A percentile compares a stretch with the other conserved stretches of the same genome.
These are phyloP conservation scores for Metschnikowia anglica DNA, from an alignment of 805 yeast genomes.

Conservation along the genomic window DNA sequence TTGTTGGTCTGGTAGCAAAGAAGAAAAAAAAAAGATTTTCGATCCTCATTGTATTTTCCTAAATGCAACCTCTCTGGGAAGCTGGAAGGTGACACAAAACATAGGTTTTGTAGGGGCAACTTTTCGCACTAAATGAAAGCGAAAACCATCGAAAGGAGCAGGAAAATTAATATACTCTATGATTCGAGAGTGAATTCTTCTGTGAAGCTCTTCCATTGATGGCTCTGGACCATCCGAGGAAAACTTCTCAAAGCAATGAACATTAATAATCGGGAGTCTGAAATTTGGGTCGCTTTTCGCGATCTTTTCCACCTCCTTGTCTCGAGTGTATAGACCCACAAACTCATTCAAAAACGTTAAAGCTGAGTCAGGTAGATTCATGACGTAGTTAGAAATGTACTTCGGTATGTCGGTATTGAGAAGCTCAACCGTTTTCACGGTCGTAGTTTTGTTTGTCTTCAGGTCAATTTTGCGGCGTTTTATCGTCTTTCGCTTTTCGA, in stretches of 20 bases:
- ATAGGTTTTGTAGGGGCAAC: slow-evolving; percentile 97
- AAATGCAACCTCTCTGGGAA: slow-evolving; percentile 70
- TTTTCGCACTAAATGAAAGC: slow-evolving; percentile 82
- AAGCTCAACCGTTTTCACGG: slow-evolving; percentile 20
- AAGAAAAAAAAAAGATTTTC: background rate
- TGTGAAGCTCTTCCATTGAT: slow-evolving; percentile 59
- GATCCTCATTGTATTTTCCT: slow-evolving; percentile 15
- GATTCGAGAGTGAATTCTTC: slow-evolving; percentile 57
- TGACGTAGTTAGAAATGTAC: slow-evolving; percentile 70
- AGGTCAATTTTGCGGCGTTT: slow-evolving; percentile 40
- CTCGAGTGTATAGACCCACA: slow-evolving; percentile 61
- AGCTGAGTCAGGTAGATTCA: slow-evolving; percentile 96
- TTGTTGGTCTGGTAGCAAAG: background rate
- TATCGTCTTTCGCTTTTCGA: slow-evolving; percentile 36
- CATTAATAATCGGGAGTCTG: slow-evolving; percentile 73
- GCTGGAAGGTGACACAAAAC: slow-evolving; percentile 80
- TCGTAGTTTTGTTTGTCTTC: slow-evolving; percentile 27
- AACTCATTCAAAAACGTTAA: slow-evolving; percentile 76
- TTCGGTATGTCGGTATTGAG: slow-evolving; percentile 47
- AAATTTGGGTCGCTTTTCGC: slow-evolving; percentile 44
- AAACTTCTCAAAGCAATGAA: slow-evolving; percentile 90
- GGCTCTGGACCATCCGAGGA: slow-evolving; percentile 76
- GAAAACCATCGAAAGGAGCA: slow-evolving; percentile 47
- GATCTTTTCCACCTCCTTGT: slow-evolving; percentile 35
- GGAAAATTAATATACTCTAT: slow-evolving; percentile 46